Evolutionary conservation across 2,329 filamentous ascomycete genomes (phyloP).

Genomic region (Xylariaceae sp.): DNA sequence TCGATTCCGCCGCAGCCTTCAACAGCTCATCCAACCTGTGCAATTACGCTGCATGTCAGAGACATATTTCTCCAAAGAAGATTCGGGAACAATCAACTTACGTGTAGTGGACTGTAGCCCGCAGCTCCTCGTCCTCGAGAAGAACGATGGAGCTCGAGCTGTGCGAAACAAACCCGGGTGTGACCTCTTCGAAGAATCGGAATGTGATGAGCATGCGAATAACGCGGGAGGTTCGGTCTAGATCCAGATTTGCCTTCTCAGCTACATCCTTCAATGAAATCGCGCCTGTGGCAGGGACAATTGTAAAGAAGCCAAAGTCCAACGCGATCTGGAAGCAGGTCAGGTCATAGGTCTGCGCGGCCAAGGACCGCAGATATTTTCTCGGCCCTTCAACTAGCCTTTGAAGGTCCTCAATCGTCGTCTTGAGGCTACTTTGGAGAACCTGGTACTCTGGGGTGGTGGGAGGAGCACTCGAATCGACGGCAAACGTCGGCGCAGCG

Average conservation of each 20-base stretch:
- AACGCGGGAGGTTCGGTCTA: constrained; percentile 19
- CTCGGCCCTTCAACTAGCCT: constrained; percentile 4
- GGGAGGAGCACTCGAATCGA: background rate
- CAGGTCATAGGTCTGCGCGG: constrained; percentile 1
- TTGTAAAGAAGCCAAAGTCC: constrained; percentile 25
- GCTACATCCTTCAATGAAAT: constrained; percentile 21
- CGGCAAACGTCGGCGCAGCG: background rate
- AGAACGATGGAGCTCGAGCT: constrained; percentile 11
- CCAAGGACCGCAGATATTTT: background rate
- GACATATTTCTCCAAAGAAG: too few species aligned
- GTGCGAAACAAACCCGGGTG: constrained; percentile 18
- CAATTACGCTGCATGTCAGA: too few species aligned
- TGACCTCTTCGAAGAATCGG: constrained; percentile 21
- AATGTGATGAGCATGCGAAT: constrained; percentile 22
- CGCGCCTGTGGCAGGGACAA: constrained; percentile 16
- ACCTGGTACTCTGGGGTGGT: constrained; percentile 1
- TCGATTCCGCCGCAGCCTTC: constrained; percentile 20
- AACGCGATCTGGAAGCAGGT: constrained; percentile 13
- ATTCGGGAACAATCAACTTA: background rate
- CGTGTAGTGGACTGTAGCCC: constrained; percentile 16
- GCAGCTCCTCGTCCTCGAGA: constrained; percentile 16
- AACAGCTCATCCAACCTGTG: constrained; percentile 24
- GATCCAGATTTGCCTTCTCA: constrained; percentile 17
- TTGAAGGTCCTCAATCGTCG: constrained; percentile 3
- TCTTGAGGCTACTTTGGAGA: background rate